phyloP scores from a whole-genome alignment of 176 grass and related monocot species.

The Coix lacrymajobi region DNA sequence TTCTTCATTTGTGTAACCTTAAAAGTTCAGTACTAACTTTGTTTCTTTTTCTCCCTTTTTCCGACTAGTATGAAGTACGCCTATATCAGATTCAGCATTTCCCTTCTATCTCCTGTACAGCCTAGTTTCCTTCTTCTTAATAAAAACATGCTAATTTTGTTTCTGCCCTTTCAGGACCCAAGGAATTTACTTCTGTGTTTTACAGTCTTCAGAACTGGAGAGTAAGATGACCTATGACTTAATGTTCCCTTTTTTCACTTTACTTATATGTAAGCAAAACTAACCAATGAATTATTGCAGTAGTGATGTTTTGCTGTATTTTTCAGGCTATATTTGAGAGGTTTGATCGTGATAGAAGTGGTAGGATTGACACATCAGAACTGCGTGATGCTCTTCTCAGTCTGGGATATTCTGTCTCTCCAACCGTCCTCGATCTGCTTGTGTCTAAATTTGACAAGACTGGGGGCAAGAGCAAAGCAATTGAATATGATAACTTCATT shows the following conservation, averaged over 20 bases:
- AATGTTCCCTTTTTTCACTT: not conserved
- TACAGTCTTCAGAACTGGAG: constrained; percentile 99
- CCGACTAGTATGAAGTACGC: not conserved
- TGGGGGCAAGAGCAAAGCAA: constrained; percentile 71
- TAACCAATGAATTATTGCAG: not conserved
- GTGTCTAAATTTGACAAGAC: constrained; percentile 94
- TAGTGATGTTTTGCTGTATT: constrained; percentile 11
- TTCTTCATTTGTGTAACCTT: not conserved
- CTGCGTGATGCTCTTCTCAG: constrained; percentile 85
- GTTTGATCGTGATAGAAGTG: constrained; percentile 89
- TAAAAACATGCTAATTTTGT: not conserved
- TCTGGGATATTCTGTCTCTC: constrained; percentile 88
- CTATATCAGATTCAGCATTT: not conserved
- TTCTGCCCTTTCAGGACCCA: constrained; percentile 52
- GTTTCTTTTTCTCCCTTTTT: not conserved
- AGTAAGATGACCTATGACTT: constrained; percentile 36
- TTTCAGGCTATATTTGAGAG: constrained; percentile 79
- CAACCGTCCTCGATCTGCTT: constrained; percentile 75
- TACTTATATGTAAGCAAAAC: not conserved
- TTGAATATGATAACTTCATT: constrained; percentile 98
- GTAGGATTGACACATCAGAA: constrained; percentile 75
- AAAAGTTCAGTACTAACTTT: not conserved
- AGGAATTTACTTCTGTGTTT: constrained; percentile 87
- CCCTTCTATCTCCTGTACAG: not conserved
- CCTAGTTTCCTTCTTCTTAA: not conserved